Evolutionary conservation across 2,329 filamentous ascomycete genomes (phyloP).

Genomic region (Pseudocercospora eumusae): DNA sequence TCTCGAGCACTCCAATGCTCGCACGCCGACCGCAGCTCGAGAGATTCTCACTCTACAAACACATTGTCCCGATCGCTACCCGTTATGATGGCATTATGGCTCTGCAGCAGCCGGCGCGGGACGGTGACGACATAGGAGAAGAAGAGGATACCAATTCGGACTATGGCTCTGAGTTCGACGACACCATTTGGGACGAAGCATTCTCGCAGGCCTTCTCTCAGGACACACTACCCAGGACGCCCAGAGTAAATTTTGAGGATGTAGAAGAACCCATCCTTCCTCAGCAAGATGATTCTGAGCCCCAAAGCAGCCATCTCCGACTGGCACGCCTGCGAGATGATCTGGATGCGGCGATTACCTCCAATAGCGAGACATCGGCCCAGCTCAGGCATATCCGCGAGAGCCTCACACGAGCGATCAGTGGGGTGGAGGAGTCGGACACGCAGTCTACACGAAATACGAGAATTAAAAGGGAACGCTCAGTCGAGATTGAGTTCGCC

Average conservation of each 20-base stretch:
- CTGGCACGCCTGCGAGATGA: constrained; percentile 23
- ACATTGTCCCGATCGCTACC: neutral
- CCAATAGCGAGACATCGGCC: constrained; percentile 15
- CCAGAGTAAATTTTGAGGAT: constrained; percentile 16
- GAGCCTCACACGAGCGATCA: constrained; percentile 12
- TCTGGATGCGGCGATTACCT: constrained; percentile 18
- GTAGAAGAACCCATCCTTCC: constrained; percentile 30
- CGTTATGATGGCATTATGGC: constrained; percentile 20
- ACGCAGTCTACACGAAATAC: neutral
- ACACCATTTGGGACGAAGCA: constrained; percentile 55
- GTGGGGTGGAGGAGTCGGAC: neutral
- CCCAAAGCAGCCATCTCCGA: constrained; percentile 20
- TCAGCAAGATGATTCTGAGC: constrained; percentile 28
- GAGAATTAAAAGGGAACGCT: constrained; percentile 17
- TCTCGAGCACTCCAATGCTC: neutral
- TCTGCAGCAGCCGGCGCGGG: neutral
- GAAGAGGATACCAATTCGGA: constrained; percentile 49
- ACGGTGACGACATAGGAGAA: constrained; percentile 21
- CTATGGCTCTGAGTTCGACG: constrained; percentile 66
- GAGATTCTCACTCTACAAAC: neutral
- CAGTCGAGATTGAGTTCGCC: constrained; percentile 49
- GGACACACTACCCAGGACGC: constrained; percentile 7
- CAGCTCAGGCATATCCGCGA: constrained; percentile 21
- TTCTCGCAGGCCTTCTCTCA: constrained; percentile 49
- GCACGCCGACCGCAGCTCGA: neutral